phyloP scores from a whole-genome alignment of 768 basidiomycete species.

The Lactarius tabidus region DNA sequence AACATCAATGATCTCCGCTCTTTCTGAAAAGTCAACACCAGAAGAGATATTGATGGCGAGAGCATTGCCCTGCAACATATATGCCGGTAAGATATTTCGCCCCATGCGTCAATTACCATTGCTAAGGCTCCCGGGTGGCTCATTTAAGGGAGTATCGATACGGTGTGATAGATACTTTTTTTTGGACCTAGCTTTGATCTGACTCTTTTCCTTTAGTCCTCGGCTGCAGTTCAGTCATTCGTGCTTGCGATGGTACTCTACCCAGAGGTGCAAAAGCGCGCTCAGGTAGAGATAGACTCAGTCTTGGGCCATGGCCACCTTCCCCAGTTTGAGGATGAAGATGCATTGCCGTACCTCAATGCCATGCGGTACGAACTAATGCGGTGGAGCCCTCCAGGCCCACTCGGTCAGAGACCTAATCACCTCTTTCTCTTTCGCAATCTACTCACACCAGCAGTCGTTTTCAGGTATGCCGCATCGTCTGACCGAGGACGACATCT shows the following conservation, averaged over 20 bases:
- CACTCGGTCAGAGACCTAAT: constrained; percentile 5
- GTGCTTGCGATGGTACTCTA: constrained; percentile 34
- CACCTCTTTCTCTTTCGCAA: neutral
- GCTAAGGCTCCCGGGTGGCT: neutral
- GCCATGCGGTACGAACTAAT: constrained; percentile 21
- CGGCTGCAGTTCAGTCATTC: constrained; percentile 27
- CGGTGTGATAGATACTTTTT: neutral
- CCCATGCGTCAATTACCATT: neutral
- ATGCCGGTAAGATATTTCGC: neutral
- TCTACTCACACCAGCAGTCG: neutral
- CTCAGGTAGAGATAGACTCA: constrained; percentile 33
- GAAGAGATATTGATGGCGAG: constrained; percentile 12
- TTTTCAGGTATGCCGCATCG: constrained; percentile 11
- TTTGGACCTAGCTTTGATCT: neutral
- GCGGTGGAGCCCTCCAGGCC: constrained; percentile 15
- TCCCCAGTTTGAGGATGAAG: constrained; percentile 7
- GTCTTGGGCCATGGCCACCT: constrained; percentile 10
- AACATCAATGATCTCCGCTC: constrained; percentile 2
- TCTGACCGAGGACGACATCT: constrained; percentile 8
- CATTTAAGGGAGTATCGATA: constrained; percentile 12
- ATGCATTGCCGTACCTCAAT: constrained; percentile 16
- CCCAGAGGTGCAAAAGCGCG: constrained; percentile 31
- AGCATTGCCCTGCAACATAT: constrained; percentile 11
- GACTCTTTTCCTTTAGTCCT: constrained; percentile 7
- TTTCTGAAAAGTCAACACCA: constrained; percentile 9